Base-by-base conservation (phyloP, 2,329 filamentous ascomycete species). In the Dactylonectria estremocensis region DNA sequence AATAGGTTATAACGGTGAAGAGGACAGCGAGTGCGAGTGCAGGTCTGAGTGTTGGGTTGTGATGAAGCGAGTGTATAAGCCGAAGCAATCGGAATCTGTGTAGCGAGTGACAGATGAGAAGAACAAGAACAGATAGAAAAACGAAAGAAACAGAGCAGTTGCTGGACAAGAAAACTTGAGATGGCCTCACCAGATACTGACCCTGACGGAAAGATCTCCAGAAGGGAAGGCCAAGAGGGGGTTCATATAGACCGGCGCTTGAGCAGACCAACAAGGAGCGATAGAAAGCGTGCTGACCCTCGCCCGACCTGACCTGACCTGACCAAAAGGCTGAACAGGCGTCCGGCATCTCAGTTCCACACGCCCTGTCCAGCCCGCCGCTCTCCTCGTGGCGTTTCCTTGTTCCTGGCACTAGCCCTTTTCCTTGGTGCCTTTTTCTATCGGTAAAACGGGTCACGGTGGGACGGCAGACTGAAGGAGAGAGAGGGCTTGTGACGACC, bases 111-210 rank as follows among this genome's bases (percentile, higher is more conserved):
- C 57, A 28, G 24, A 28, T 66, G 37, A 48, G 52, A 46, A 37
- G 37, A 48, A 33, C 33, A n/a, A n/a, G 22, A 20, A 61, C 48
- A 37, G 48, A 50, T 37, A 35, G 53, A 48, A 65, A 67, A 64
- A 40, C 35, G 59, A 68, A 67, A 6, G 64, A 61, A 24, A 54
- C 56, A 58, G 59, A 52, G 59, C 64, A 50, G 11, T n/a, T 31
- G 11, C 33, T 10, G 46, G 20, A 46, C 22, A 54, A 61, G 37
- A 49, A 67, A 37, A 20, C 48, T 28, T 61, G 46, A 40, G 40
- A 63, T 49, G 45, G 33, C 43, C 45, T 50, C 60, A 59, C 53
- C 13, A 20, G 37, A 20, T 48, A 43, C 37, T 57, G 40, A 67
- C 11, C 13, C 13, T 48, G 22, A 24, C 45, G 11, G 45, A 3